These are phyloP conservation scores for Lodderomyces theae DNA, from an alignment of 1,139 yeast species.

Conservation along the genomic window DNA sequence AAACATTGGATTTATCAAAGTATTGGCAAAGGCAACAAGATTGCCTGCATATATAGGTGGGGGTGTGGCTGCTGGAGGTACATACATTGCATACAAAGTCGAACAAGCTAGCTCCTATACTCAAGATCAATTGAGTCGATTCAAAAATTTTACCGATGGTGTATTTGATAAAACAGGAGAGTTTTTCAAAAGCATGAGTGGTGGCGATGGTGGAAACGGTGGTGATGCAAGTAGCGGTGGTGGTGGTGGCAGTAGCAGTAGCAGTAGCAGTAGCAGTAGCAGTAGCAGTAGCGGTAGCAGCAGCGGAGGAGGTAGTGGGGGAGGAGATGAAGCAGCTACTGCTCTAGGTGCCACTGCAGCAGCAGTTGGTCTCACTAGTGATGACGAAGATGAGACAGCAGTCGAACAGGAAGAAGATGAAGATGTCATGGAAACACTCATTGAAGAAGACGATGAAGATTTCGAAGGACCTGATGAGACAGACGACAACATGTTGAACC, in stretches of 20 bases:
- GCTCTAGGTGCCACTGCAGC: conserved; percentile 48
- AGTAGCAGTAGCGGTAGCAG: too few relatives aligned
- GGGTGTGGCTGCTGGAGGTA: conserved; percentile 90
- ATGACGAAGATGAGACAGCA: conserved; percentile 22
- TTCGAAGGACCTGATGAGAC: conserved; percentile 51
- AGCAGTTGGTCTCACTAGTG: conserved; percentile 40
- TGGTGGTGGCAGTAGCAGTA: conserved; percentile 18
- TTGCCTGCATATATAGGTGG: conserved; percentile 86
- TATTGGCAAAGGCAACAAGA: conserved; percentile 42
- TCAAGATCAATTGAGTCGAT: conserved; percentile 57
- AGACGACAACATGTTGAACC: conserved; percentile 74
- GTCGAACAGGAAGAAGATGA: conserved; percentile 20
- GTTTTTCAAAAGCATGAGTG: conserved; percentile 28
- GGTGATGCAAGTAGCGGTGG: conserved; percentile 12
- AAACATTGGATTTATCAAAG: conserved; percentile 49
- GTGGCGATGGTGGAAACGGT: conserved; percentile 13
- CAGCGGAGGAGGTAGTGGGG: conserved; percentile 29
- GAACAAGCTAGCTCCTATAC: conserved; percentile 81
- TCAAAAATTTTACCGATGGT: conserved; percentile 57
- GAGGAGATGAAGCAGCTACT: conserved; percentile 34
- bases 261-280: too few relatives aligned
- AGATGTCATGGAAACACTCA: conserved; percentile 31
- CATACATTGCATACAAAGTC: conserved; percentile 85
- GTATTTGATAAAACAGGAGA: conserved; percentile 45
- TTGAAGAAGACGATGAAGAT: conserved; percentile 36